Evolutionary conservation across 164 flowering plant genomes (phyloP), one percentile per base, ranked within the genome.

Genomic region (Tetrastigma voinierianum): DNA sequence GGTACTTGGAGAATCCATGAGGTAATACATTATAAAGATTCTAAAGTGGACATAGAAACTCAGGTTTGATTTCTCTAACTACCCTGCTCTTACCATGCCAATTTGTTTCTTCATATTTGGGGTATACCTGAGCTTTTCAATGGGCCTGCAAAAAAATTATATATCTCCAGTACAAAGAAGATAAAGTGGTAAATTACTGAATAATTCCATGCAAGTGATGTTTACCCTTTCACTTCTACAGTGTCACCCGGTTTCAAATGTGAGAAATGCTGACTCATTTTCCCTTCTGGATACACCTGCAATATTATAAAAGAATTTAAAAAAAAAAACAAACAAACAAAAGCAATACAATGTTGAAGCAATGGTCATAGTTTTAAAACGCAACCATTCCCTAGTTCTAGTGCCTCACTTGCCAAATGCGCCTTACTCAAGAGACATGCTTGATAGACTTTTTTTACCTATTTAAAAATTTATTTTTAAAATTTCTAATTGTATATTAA

Each of bases 51-150:
- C 40, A 32, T 32, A 4, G 40, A 32, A 32, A 32, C 40, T 32
- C 44, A 45, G 18, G 64, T 13, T 60, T 11, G 16, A 32, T 4
- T 14, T 15, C 18, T 19, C 64, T 25, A 62, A 46, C 16, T 14
- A 46, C 23, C 45, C 6, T 61, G 18, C 7, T 23, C 93, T 82
- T 82, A 95, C 99, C 99, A 96, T 93, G 81, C 99, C 99, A 72
- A 96, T 88, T 60, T 83, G 80, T 74, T 88, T 93, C 90, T 90
- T 96, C 99, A 96, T 96, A 66, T 96, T 96, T 23, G 99, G 95
- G 70, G 82, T 78, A 66, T 93, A 96, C 73, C 91, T 83, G 65
- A 96, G 87, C 83, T 96, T 96, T 76, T 96, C 95, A 78, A 91
- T 93, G 63, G 99, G 99, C 82, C 99, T 96, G 90, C 70, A 80